Percentiles rank a stretch among this genome's conserved stretches.
phyloP scores from a whole-genome alignment of 148 eudicot species.

The Nyssa sinensis region DNA sequence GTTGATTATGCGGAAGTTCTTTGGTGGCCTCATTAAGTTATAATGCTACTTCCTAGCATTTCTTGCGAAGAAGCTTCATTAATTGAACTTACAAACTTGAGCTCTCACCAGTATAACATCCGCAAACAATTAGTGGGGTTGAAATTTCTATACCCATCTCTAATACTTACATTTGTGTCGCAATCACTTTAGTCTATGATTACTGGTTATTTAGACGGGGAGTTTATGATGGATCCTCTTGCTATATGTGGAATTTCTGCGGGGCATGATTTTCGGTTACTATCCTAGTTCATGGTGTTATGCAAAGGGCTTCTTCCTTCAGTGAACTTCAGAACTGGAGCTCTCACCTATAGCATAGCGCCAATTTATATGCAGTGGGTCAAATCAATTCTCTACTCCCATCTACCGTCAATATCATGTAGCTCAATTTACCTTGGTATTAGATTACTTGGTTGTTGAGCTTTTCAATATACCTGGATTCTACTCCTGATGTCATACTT shows the following conservation, averaged over 20 bases:
- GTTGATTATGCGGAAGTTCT: slow-evolving; percentile 26
- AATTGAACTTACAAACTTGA: slow-evolving; percentile 25
- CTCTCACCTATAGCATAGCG: slow-evolving; percentile 41
- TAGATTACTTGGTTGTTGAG: slow-evolving; percentile 42
- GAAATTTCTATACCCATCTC: slow-evolving; percentile 15
- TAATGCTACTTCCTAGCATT: slow-evolving; percentile 21
- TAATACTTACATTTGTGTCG: slow-evolving; percentile 17
- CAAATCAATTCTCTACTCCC: slow-evolving; percentile 41
- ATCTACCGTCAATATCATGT: slow-evolving; percentile 29
- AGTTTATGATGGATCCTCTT: slow-evolving; percentile 37
- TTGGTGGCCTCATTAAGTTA: slow-evolving; percentile 29
- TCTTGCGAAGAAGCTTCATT: slow-evolving; percentile 35
- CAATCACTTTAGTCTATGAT: slow-evolving; percentile 36
- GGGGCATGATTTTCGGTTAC: slow-evolving; percentile 28
- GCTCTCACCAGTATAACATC: slow-evolving; percentile 27
- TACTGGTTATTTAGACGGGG: slow-evolving; percentile 36
- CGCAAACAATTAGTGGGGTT: slow-evolving; percentile 26
- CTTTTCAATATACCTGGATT: slow-evolving; percentile 48
- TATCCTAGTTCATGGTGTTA: slow-evolving; percentile 34
- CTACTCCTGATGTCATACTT: slow-evolving; percentile 31
- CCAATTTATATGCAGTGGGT: slow-evolving; percentile 38
- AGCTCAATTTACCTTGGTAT: slow-evolving; percentile 31
- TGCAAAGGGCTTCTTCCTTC: slow-evolving; percentile 43
- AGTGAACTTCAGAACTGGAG: slow-evolving; percentile 50
- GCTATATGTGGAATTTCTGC: slow-evolving; percentile 40